These are phyloP conservation scores for Marasmius sp. DNA, from an alignment of 1,284 basidiomycete species.

Conservation along the genomic window DNA sequence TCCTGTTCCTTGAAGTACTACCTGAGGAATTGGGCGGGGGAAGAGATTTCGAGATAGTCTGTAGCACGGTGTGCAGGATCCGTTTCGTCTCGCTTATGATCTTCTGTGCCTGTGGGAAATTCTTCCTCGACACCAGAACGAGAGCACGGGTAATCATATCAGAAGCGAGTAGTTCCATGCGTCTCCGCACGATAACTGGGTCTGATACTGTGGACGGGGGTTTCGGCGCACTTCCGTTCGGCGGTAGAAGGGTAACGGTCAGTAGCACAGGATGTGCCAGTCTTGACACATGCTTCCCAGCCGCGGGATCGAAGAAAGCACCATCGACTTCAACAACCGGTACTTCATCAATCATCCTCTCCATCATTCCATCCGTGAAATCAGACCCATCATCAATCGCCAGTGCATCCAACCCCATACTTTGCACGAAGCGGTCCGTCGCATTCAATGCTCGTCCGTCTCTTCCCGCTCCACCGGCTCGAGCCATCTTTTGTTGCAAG, in stretches of 20 bases:
- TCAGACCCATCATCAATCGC: conserved; percentile 69
- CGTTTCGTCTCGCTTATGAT: conserved; percentile 87
- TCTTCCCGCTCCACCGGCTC: conserved; percentile 12
- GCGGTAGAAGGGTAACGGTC: conserved; percentile 83
- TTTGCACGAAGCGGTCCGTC: conserved; percentile 79
- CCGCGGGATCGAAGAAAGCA: conserved; percentile 87
- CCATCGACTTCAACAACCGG: conserved; percentile 92
- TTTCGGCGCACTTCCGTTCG: conserved; percentile 35
- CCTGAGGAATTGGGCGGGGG: conserved; percentile 50
- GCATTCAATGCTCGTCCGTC: conserved; percentile 54
- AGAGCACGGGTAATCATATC: conserved; percentile 95
- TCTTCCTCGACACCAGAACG: conserved; percentile 84
- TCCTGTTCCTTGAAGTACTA: conserved; percentile 60
- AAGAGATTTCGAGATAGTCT: conserved; percentile 73
- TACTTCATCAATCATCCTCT: conserved; percentile 89
- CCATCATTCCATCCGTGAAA: conserved; percentile 84
- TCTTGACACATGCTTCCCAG: conserved; percentile 77
- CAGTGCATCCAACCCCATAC: conserved; percentile 75
- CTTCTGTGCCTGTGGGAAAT: conserved; percentile 83
- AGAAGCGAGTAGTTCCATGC: conserved; percentile 90
- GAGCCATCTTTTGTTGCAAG: conserved; percentile 36
- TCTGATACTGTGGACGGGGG: conserved; percentile 63
- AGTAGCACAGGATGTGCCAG: conserved; percentile 87
- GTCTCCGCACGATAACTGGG: conserved; percentile 83
- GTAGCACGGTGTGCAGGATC: conserved; percentile 82